Evolutionary conservation across 2,329 filamentous ascomycete species (phyloP).

Genomic region (Alternaria brassicicola): DNA sequence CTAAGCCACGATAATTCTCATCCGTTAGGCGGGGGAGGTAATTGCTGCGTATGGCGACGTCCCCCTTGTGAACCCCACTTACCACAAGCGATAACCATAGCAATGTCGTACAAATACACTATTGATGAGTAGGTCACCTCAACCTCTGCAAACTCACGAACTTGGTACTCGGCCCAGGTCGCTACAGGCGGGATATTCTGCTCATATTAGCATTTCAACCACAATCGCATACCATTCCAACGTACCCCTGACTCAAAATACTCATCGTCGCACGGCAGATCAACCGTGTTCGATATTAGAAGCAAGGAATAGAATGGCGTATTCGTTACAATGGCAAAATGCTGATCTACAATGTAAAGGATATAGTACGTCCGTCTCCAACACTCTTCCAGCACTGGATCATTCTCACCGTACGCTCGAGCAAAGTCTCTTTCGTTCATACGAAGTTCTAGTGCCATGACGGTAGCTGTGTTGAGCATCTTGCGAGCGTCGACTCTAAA

Average conservation of each 20-base stretch:
- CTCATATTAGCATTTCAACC: not conserved
- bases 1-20: not conserved
- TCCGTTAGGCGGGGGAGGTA: not conserved
- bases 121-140: conserved; percentile 80
- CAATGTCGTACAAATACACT: conserved; percentile 78
- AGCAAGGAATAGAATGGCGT: conserved; percentile 70
- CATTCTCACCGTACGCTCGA: conserved; percentile 64
- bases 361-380: conserved; percentile 91
- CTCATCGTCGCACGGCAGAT: conserved; percentile 80
- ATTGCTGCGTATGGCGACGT: not conserved
- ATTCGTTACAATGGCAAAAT: conserved; percentile 79
- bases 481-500: conserved; percentile 69
- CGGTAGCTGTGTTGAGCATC: conserved; percentile 69
- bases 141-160: conserved; percentile 72
- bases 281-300: conserved; percentile 68
- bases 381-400: conserved; percentile 76
- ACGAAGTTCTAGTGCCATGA: conserved; percentile 75
- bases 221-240: not conserved
- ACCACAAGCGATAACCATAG: conserved; percentile 71
- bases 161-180: conserved; percentile 75
- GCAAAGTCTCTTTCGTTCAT: conserved; percentile 77
- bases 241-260: conserved; percentile 59
- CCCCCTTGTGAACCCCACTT: not conserved
- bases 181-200: conserved; percentile 39
- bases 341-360: conserved; percentile 74